phyloP scores from a whole-genome alignment of 2,329 filamentous ascomycete species.

The Dactylellina cionopaga region DNA sequence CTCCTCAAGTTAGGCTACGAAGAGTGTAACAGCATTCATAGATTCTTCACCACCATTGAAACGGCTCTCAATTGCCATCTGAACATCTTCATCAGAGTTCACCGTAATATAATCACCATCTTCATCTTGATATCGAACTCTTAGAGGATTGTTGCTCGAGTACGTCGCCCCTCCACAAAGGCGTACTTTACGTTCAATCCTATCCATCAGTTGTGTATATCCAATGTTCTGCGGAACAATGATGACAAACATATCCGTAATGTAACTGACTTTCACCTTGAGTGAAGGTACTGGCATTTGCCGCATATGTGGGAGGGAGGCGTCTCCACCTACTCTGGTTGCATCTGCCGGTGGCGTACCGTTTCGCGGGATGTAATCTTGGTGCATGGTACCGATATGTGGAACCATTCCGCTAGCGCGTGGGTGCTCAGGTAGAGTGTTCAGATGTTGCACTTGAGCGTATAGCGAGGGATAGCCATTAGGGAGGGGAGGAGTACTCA shows the following conservation, averaged over 20 bases:
- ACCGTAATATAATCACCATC: slow-evolving; percentile 95
- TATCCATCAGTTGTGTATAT: slow-evolving; percentile 90
- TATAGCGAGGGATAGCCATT: slow-evolving; percentile 54
- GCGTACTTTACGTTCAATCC: slow-evolving; percentile 89
- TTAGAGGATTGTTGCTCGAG: slow-evolving; percentile 76
- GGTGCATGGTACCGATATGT: slow-evolving; percentile 60
- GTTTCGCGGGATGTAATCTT: slow-evolving; percentile 52
- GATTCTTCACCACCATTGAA: slow-evolving; percentile 48
- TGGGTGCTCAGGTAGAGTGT: slow-evolving; percentile 42
- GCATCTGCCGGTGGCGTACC: slow-evolving; percentile 33
- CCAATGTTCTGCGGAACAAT: slow-evolving; percentile 95
- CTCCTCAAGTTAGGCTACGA: slow-evolving; percentile 46
- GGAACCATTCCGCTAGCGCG: slow-evolving; percentile 52
- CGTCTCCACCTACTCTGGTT: slow-evolving; percentile 18
- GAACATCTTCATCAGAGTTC: slow-evolving; percentile 93
- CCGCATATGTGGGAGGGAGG: slow-evolving; percentile 17
- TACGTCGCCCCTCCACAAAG: slow-evolving; percentile 80
- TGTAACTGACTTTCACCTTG: slow-evolving; percentile 94
- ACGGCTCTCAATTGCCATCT: slow-evolving; percentile 76
- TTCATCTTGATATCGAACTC: slow-evolving; percentile 88
- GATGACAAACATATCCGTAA: slow-evolving; percentile 71
- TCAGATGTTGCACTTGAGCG: slow-evolving; percentile 47
- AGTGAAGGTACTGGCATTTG: slow-evolving; percentile 70
- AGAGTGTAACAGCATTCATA: slow-evolving; percentile 45
- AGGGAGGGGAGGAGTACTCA: slow-evolving; percentile 67